phyloP scores from a whole-genome alignment of 257 asterid species.

The Solanum acaule region DNA sequence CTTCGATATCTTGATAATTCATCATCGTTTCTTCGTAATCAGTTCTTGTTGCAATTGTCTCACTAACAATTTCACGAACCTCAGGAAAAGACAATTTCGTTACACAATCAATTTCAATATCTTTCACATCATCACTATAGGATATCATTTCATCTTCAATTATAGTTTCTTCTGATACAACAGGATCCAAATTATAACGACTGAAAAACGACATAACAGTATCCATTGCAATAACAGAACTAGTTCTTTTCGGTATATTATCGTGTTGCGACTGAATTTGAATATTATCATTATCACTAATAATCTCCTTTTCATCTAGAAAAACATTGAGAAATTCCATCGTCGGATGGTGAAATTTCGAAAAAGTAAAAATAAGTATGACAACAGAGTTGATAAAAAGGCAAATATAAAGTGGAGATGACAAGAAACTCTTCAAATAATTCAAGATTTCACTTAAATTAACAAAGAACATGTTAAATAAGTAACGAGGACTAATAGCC shows the following conservation, averaged over 20 bases:
- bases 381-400: slow-evolving; percentile 34
- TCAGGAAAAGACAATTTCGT: not conserved
- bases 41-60: not conserved
- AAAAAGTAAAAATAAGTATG: slow-evolving; percentile 29
- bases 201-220: not conserved
- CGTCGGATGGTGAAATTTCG: slow-evolving; percentile 17
- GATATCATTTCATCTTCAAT: not conserved
- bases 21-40: not conserved
- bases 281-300: not conserved
- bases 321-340: not conserved
- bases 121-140: not conserved
- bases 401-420: slow-evolving; percentile 36
- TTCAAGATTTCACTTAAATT: slow-evolving; percentile 14
- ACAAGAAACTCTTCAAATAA: slow-evolving; percentile 13
- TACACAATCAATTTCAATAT: not conserved
- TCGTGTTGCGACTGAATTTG: not conserved
- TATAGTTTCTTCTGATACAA: not conserved
- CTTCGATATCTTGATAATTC: not conserved
- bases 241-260: not conserved
- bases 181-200: not conserved
- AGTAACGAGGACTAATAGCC: slow-evolving; percentile 14
- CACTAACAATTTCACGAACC: not conserved
- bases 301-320: not conserved
- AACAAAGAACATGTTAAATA: slow-evolving; percentile 16
- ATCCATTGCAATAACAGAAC: not conserved